These are phyloP conservation scores for Talaromyces sp. DNA, from an alignment of 2,329 filamentous ascomycete genomes.

Conservation along the genomic window DNA sequence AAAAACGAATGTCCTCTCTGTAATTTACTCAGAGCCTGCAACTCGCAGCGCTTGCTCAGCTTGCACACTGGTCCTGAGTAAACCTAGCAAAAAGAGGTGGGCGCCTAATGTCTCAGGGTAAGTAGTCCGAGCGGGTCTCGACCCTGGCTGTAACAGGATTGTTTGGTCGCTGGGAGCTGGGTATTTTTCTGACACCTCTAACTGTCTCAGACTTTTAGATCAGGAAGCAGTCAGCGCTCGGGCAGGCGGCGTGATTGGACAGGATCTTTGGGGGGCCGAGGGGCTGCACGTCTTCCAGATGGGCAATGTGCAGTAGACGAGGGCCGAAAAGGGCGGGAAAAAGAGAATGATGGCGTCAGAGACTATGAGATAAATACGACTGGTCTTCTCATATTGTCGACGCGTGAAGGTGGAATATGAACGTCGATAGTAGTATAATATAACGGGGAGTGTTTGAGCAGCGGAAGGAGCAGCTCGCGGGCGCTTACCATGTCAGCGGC, in stretches of 20 bases:
- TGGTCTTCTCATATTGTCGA: not conserved
- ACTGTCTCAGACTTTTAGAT: slow-evolving; percentile 10
- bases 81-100: slow-evolving; percentile 3
- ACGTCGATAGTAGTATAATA: not conserved
- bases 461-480: not conserved
- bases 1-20: not conserved
- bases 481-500: not conserved
- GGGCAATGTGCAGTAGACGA: not conserved
- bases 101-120: slow-evolving; percentile 16
- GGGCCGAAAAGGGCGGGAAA: not conserved
- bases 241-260: slow-evolving; percentile 7
- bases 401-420: not conserved
- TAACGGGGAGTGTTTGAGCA: not conserved
- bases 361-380: not conserved
- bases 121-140: slow-evolving; percentile 14
- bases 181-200: slow-evolving; percentile 1
- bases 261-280: slow-evolving; percentile 1
- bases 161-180: not conserved
- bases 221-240: slow-evolving; percentile 4
- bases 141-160: slow-evolving; percentile 7
- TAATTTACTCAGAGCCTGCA: not conserved
- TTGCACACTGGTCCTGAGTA: not conserved
- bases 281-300: not conserved
- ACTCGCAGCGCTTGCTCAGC: slow-evolving; percentile 10
- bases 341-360: not conserved